Conservation (phyloP, 1,139 yeast genomes). For the Arxiozyma slooffiae region DNA sequence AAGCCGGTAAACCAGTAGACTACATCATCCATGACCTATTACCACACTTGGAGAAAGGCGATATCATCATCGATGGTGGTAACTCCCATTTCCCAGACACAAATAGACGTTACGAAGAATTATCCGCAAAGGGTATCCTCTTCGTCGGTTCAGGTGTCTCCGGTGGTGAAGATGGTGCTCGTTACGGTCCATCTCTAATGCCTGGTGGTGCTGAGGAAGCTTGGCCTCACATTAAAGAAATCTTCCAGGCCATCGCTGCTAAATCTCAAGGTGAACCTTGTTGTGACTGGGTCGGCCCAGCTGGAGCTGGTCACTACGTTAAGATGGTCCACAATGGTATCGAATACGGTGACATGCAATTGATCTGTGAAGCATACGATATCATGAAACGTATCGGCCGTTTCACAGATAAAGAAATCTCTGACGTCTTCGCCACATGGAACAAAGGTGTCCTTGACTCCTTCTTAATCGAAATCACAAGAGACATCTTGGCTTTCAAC, state of each 20-base stretch:
- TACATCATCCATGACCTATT: slow-evolving; percentile 77
- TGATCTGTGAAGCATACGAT: slow-evolving; percentile 96
- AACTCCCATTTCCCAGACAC: slow-evolving; percentile 99
- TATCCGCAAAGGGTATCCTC: slow-evolving; percentile 75
- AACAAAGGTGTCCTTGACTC: slow-evolving; percentile 97
- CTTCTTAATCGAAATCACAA: slow-evolving; percentile 91
- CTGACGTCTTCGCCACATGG: slow-evolving; percentile 88
- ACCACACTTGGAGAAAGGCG: slow-evolving; percentile 91
- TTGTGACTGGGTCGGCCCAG: slow-evolving; percentile 99
- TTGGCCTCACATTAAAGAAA: slow-evolving; percentile 96
- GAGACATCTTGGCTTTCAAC: slow-evolving; percentile 83
- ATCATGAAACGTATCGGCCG: slow-evolving; percentile 91
- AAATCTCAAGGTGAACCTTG: slow-evolving; percentile 98
- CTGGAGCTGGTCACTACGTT: slow-evolving; percentile 98
- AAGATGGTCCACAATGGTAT: slow-evolving; percentile 99
- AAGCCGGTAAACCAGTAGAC: slow-evolving; percentile 96
- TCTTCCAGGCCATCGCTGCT: slow-evolving; percentile 94
- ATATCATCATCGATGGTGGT: slow-evolving; percentile 98
- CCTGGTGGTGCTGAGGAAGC: slow-evolving; percentile 98
- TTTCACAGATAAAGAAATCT: slow-evolving; percentile 82
- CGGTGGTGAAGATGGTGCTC: slow-evolving; percentile 99
- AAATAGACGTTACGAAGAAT: slow-evolving; percentile 89
- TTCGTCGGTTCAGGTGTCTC: slow-evolving; percentile 99
- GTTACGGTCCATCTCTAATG: slow-evolving; percentile 98
- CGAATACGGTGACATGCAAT: slow-evolving; percentile 99